Percentiles rank a stretch among this genome's conserved stretches.
Evolutionary conservation across 2,329 filamentous ascomycete species (phyloP).

Genomic region (Polychaeton citri): DNA sequence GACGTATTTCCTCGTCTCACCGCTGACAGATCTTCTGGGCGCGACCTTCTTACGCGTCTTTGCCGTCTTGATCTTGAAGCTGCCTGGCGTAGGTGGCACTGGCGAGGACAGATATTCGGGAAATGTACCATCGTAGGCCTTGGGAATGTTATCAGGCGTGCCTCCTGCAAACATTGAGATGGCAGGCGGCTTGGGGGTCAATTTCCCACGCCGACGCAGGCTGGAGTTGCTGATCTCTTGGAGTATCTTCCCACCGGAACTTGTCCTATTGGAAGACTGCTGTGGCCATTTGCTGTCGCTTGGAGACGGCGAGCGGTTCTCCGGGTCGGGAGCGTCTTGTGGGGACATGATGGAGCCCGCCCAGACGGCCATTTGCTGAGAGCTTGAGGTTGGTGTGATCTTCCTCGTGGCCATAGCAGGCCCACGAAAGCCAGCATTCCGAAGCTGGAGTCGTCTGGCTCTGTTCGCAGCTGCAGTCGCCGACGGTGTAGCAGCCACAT

Average conservation of each 20-base stretch:
- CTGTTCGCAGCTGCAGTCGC: background rate
- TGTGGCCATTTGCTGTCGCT: background rate
- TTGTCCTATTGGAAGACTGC: background rate
- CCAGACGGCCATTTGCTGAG: too few relatives aligned
- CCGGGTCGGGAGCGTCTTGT: slow-evolving; percentile 8
- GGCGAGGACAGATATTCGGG: slow-evolving; percentile 2
- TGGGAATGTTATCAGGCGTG: slow-evolving; percentile 1
- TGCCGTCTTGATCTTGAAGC: slow-evolving; percentile 6
- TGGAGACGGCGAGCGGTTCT: slow-evolving; percentile 11
- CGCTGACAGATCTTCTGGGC: slow-evolving; percentile 19
- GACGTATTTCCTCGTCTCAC: slow-evolving; percentile 33
- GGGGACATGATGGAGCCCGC: slow-evolving; percentile 12
- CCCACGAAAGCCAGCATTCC: slow-evolving; percentile 22
- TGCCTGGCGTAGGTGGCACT: slow-evolving; percentile 6
- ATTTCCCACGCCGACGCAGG: slow-evolving; percentile 9
- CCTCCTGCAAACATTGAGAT: background rate
- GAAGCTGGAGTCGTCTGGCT: slow-evolving; percentile 15
- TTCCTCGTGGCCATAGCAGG: slow-evolving; percentile 16
- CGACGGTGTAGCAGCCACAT: background rate
- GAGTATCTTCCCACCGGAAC: slow-evolving; percentile 3
- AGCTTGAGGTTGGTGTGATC: slow-evolving; percentile 14
- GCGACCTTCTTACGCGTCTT: slow-evolving; percentile 12
- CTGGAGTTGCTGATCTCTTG: slow-evolving; percentile 9
- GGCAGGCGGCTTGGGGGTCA: slow-evolving; percentile 1
- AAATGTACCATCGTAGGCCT: slow-evolving; percentile 7